A percentile compares a stretch with the other conserved stretches of the same genome.
phyloP scores from a whole-genome alignment of 352 stramenopile species.

The Thalassiosira allenii region DNA sequence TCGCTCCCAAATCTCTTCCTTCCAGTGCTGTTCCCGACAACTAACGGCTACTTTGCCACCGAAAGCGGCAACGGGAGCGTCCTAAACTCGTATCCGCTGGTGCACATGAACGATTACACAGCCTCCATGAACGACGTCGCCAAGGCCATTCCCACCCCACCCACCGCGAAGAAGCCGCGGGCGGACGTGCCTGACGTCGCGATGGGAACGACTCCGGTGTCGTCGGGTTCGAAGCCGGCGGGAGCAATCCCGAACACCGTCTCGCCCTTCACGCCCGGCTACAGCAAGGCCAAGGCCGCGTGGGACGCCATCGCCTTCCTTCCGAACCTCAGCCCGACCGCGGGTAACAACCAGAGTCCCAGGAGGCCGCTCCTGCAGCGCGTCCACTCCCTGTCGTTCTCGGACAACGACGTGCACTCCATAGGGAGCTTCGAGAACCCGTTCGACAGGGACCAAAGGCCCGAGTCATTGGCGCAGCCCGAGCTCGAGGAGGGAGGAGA shows the following conservation, averaged over 20 bases:
- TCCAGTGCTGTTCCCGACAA: constrained; percentile 20
- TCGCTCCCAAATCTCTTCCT: no score
- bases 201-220: no score
- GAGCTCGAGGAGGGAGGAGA: constrained; percentile 50
- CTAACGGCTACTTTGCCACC: constrained; percentile 21
- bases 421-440: constrained; percentile 52
- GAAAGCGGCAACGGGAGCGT: background rate
- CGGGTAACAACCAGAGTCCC: background rate
- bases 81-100: constrained; percentile 31
- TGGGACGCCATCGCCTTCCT: constrained; percentile 42
- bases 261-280: constrained; percentile 24
- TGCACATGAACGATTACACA: constrained; percentile 40
- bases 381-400: constrained; percentile 57
- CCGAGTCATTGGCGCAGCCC: no score
- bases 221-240: no score
- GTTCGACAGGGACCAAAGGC: constrained; percentile 56
- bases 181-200: constrained; percentile 8
- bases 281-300: constrained; percentile 21
- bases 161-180: constrained; percentile 7
- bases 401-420: constrained; percentile 39
- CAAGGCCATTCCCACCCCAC: constrained; percentile 45
- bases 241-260: constrained; percentile 1
- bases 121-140: constrained; percentile 48
- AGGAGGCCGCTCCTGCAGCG: constrained; percentile 9
- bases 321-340: constrained; percentile 6